Base-by-base conservation (phyloP, 192 early-diverging fungal genomes). In the Funneliformis mosseae region DNA sequence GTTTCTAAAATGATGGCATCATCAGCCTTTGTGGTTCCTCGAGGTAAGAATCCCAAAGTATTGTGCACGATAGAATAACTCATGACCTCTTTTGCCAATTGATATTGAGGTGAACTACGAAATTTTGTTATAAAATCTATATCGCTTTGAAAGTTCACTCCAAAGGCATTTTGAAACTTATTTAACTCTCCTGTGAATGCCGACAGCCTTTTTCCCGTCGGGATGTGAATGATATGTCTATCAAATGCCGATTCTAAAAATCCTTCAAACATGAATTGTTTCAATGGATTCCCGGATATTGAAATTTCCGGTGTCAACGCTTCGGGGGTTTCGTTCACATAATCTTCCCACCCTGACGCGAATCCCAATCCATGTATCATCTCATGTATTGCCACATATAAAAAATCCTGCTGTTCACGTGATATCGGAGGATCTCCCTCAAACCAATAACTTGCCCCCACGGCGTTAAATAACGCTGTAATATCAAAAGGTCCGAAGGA, bases 361-460 rank as follows among this genome's bases (percentile, higher is more conserved):
- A 87, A 86, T 63, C 86, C 86, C 23, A 87, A 81, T 3, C 86
- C 86, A 75, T 87, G 86, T 8, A 85, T 64, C 18, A 84, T 43
- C 41, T 87, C 86, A 39, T 87, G 86, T 8, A 85, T 10, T 18
- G 84, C 67, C 7, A 81, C 83, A 61, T 67, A 79, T n/a, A 84
- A 60, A 46, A 87, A 81, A 62, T 87, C 86, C 3, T 64, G 74
- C 73, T 87, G 83, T 63, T 84, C 50, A 21, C 3, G 39, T 25
- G 1, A 46, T 25, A 83, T 84, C 7, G 76, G 25, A 3, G 28
- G 21, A 28, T 64, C 76, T 33, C 81, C 81, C 1, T 81, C 55
- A 77, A 87, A 86, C 43, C 82, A 83, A 76, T 79, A 87, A 27
- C 78, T 64, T 8, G 66, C 55, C 18, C 82, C 83, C 1, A 14